A percentile compares a stretch with the other conserved stretches of the same genome.
Evolutionary conservation across 108 stramenopile genomes (phyloP).

Genomic region (Cyclotella kingstonii): DNA sequence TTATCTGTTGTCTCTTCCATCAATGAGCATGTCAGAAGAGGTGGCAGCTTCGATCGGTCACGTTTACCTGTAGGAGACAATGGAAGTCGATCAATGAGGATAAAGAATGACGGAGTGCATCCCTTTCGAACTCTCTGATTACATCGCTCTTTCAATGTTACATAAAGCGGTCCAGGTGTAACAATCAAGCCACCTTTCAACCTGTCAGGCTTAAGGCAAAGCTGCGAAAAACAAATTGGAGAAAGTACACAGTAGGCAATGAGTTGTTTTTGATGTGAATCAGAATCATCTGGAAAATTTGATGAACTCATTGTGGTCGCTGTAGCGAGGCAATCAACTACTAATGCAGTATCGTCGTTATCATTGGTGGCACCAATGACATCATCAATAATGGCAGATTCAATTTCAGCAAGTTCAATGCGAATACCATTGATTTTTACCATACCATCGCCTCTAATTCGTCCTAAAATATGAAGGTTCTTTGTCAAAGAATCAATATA

Average conservation of each 20-base stretch:
- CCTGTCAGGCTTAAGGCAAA: constrained; percentile 26
- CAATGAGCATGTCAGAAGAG: constrained; percentile 31
- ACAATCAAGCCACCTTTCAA: constrained; percentile 47
- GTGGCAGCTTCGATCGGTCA: constrained; percentile 46
- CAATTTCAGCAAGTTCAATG: constrained; percentile 81
- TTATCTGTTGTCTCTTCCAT: constrained; percentile 12
- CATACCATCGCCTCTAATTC: constrained; percentile 83
- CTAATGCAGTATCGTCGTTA: constrained; percentile 26
- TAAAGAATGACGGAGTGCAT: constrained; percentile 63
- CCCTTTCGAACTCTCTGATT: constrained; percentile 48
- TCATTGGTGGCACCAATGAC: constrained; percentile 1
- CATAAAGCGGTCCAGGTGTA: constrained; percentile 52
- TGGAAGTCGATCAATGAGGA: constrained; percentile 63
- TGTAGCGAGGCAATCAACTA: constrained; percentile 58
- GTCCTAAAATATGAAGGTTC: constrained; percentile 55
- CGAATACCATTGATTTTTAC: constrained; percentile 83
- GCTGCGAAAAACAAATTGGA: constrained; percentile 39
- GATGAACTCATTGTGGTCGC: constrained; percentile 10
- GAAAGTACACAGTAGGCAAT: constrained; percentile 68
- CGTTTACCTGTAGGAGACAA: constrained; percentile 82
- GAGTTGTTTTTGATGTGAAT: constrained; percentile 36
- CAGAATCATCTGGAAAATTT: constrained; percentile 8
- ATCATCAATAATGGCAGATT: constrained; percentile 55
- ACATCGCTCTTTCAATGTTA: constrained; percentile 52
- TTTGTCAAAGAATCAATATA: constrained; percentile 42